Evolutionary conservation across 139 green algal species (phyloP).

Genomic region (Nannochloris sp.): DNA sequence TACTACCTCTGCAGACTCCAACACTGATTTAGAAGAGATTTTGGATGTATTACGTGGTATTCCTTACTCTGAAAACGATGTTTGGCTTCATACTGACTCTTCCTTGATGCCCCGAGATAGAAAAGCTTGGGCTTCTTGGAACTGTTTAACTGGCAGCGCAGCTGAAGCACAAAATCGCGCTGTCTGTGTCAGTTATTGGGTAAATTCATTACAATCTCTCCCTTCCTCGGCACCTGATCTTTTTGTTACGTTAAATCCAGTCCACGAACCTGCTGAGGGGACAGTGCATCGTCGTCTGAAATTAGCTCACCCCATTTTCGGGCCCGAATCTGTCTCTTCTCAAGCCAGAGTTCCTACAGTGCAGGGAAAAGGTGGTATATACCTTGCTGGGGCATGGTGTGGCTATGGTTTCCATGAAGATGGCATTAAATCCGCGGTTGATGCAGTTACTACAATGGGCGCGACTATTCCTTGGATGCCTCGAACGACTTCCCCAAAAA

Average conservation of each 20-base stretch:
- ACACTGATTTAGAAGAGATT: conserved; percentile 33
- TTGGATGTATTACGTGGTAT: conserved; percentile 61
- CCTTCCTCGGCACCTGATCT: conserved; percentile 51
- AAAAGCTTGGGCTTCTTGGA: conserved; percentile 83
- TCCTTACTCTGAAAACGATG: conserved; percentile 75
- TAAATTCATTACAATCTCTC: conserved; percentile 82
- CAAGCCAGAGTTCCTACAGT: conserved; percentile 34
- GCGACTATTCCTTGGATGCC: conserved; percentile 48
- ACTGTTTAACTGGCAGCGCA: conserved; percentile 57
- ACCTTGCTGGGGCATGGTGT: conserved; percentile 69
- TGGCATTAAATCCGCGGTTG: conserved; percentile 71
- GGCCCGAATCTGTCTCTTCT: conserved; percentile 39
- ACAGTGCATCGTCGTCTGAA: conserved; percentile 42
- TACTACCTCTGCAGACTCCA: neutral
- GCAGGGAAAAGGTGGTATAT: conserved; percentile 49
- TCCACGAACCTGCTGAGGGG: conserved; percentile 35
- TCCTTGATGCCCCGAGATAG: conserved; percentile 69
- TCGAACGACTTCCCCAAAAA: conserved; percentile 53
- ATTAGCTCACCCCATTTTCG: conserved; percentile 78
- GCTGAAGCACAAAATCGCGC: conserved; percentile 6
- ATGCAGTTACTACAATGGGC: conserved; percentile 37
- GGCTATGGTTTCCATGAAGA: conserved; percentile 98
- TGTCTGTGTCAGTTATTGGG: conserved; percentile 89
- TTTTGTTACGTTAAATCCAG: conserved; percentile 94
- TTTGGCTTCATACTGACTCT: conserved; percentile 82